These are phyloP conservation scores for Pseudognaphalium luteoalbum DNA, from an alignment of 129 eudicot genomes.

Conservation along the genomic window DNA sequence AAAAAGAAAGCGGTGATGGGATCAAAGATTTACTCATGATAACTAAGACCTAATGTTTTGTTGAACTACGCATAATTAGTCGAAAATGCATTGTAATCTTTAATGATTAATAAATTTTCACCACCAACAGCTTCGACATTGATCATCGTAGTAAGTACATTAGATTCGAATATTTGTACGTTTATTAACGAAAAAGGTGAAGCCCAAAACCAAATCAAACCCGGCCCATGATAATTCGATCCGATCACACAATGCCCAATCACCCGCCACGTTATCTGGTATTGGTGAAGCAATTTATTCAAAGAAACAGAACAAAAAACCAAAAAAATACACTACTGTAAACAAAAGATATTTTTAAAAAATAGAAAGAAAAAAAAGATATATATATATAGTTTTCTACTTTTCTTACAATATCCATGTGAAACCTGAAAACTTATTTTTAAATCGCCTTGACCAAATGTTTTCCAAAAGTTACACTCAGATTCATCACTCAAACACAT, in stretches of 20 bases:
- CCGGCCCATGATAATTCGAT: too few relatives aligned
- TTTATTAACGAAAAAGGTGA: too few relatives aligned
- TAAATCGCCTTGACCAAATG: constrained; percentile 20
- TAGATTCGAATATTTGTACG: too few relatives aligned
- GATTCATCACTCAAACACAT: constrained; percentile 1
- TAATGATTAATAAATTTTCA: too few relatives aligned
- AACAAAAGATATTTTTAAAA: not conserved
- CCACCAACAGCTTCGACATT: not conserved
- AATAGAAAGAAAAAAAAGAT: not conserved
- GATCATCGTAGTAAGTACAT: too few relatives aligned
- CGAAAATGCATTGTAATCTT: not conserved
- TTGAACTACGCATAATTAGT: not conserved
- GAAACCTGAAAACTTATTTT: not conserved
- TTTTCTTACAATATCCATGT: constrained; percentile 8
- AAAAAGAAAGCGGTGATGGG: not conserved
- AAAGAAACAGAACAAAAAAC: not conserved
- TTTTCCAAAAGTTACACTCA: not conserved
- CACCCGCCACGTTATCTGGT: not conserved
- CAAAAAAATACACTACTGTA: too few relatives aligned
- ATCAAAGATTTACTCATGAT: too few relatives aligned
- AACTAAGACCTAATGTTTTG: too few relatives aligned
- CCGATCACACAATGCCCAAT: not conserved
- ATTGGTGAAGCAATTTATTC: constrained; percentile 18
- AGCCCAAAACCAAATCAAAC: too few relatives aligned
- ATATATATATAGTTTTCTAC: not conserved